phyloP scores from a whole-genome alignment of 192 early-diverging fungal species.

The Linnemannia hyalina region DNA sequence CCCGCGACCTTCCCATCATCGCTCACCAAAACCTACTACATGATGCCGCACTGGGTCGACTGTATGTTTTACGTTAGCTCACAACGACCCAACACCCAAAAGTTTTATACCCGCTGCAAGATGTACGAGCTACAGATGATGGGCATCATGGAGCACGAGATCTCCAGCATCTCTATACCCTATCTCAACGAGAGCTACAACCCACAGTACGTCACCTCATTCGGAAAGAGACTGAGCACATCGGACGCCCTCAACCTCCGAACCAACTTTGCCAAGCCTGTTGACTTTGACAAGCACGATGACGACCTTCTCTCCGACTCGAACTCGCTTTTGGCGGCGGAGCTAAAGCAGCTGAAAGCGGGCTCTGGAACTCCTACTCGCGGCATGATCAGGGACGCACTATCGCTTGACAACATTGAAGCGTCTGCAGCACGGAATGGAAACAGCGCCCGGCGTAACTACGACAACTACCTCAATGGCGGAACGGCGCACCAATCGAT shows the following conservation, averaged over 20 bases:
- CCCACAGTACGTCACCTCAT: slow-evolving; percentile 20
- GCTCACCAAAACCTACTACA: slow-evolving; percentile 64
- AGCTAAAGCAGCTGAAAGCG: slow-evolving; percentile 35
- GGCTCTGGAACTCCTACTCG: slow-evolving; percentile 3
- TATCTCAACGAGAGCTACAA: slow-evolving; percentile 57
- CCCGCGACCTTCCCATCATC: slow-evolving; percentile 37
- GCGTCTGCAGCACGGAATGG: neutral
- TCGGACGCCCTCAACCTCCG: slow-evolving; percentile 23
- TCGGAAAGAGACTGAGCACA: slow-evolving; percentile 42
- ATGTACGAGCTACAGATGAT: slow-evolving; percentile 91
- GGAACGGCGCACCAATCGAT: slow-evolving; percentile 24
- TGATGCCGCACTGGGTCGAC: slow-evolving; percentile 94
- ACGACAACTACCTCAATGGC: slow-evolving; percentile 34
- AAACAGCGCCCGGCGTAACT: neutral
- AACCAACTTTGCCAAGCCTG: slow-evolving; percentile 4
- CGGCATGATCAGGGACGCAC: slow-evolving; percentile 23
- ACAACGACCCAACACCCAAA: slow-evolving; percentile 61
- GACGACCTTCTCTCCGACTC: slow-evolving; percentile 46
- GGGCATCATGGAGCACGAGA: slow-evolving; percentile 78
- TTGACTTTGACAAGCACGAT: slow-evolving; percentile 60
- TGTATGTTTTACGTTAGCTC: slow-evolving; percentile 85
- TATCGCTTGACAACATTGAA: slow-evolving; percentile 34
- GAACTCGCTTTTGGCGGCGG: slow-evolving; percentile 37
- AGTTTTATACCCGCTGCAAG: slow-evolving; percentile 79
- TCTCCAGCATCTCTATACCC: slow-evolving; percentile 66